Evolutionary conservation across 495 filamentous ascomycete genomes (phyloP).

Genomic region (Alectoria sarmentosa): DNA sequence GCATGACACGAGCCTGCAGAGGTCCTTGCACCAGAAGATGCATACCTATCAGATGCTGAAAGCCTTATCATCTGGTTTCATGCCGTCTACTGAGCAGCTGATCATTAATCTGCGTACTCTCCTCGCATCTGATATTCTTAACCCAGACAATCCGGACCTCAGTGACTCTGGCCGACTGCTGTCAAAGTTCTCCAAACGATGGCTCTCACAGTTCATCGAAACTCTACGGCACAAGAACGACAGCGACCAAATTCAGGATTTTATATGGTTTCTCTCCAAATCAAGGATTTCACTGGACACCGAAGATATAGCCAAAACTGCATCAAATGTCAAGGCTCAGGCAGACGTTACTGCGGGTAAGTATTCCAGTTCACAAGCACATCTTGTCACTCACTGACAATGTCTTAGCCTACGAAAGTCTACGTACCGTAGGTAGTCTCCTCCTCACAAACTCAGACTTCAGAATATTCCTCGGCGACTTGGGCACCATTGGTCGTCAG

Average conservation of each 20-base stretch:
- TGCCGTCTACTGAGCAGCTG: constrained; percentile 83
- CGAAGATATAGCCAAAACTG: constrained; percentile 55
- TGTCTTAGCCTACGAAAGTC: constrained; percentile 64
- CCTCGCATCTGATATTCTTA: constrained; percentile 68
- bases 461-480: constrained; percentile 75
- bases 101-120: constrained; percentile 77
- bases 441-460: constrained; percentile 88
- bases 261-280: constrained; percentile 77
- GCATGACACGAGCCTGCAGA: constrained; percentile 73
- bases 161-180: constrained; percentile 70
- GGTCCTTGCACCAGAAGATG: constrained; percentile 72
- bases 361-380: constrained; percentile 16
- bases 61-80: constrained; percentile 76
- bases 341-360: constrained; percentile 75
- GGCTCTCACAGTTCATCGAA: constrained; percentile 67
- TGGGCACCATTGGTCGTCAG: constrained; percentile 70
- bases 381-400: constrained; percentile 15
- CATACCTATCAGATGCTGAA: constrained; percentile 87
- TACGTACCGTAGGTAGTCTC: constrained; percentile 75
- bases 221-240: constrained; percentile 73
- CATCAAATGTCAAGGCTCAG: constrained; percentile 56
- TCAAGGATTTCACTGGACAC: constrained; percentile 63
- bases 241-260: constrained; percentile 82
- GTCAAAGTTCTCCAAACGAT: constrained; percentile 62
- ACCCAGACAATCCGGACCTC: constrained; percentile 65